phyloP scores from a whole-genome alignment of 2,329 filamentous ascomycete species.

The Penicillium sp. region DNA sequence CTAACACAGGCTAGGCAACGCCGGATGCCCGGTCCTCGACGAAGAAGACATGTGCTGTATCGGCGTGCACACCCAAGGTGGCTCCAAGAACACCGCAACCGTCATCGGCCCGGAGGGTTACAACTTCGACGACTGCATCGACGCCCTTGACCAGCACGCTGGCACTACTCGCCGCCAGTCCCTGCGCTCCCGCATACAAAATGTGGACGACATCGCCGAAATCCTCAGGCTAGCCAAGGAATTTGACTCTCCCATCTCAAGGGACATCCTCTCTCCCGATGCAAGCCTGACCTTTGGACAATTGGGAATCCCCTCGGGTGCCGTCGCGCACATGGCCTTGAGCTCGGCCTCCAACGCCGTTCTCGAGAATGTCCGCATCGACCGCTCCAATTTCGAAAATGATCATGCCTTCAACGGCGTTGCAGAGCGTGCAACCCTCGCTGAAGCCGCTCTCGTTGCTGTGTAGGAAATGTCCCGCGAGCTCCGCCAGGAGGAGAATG shows the following conservation, averaged over 20 bases:
- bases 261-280: not conserved
- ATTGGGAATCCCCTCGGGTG: not conserved
- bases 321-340: not conserved
- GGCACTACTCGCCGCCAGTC: not conserved
- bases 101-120: not conserved
- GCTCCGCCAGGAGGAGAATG: not conserved
- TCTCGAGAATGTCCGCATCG: not conserved
- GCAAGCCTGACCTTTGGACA: not conserved
- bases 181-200: not conserved
- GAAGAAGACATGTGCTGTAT: slow-evolving; percentile 7
- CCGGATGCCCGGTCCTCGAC: slow-evolving; percentile 4
- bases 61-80: slow-evolving; percentile 4
- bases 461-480: not conserved
- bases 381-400: not conserved
- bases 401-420: slow-evolving; percentile 1
- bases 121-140: not conserved
- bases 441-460: not conserved
- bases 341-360: not conserved
- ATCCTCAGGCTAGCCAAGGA: not conserved
- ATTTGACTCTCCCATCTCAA: not conserved
- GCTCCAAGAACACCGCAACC: slow-evolving; percentile 1
- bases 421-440: not conserved
- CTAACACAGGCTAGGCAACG: not conserved
- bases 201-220: not conserved
- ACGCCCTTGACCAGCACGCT: not conserved